These are phyloP conservation scores for Malus hybrid DNA, from an alignment of 331 rosid genomes.

Conservation along the genomic window DNA sequence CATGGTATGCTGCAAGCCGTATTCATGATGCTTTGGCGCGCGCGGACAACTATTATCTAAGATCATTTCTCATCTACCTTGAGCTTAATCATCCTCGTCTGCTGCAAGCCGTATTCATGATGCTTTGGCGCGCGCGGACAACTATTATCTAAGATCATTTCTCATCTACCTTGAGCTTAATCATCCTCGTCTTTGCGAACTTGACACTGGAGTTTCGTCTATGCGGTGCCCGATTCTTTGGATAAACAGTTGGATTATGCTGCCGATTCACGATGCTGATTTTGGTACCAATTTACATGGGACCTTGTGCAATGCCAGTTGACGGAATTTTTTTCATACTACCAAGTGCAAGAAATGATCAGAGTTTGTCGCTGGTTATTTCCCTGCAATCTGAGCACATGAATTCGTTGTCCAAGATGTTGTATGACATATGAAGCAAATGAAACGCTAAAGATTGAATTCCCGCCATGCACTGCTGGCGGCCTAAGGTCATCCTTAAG, in stretches of 20 bases:
- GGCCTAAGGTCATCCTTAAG: no score
- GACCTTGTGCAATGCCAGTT: background rate
- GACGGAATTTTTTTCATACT: constrained; percentile 55
- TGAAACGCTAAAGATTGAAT: no score
- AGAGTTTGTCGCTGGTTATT: constrained; percentile 48
- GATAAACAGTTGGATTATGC: constrained; percentile 8
- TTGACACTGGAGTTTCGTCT: background rate
- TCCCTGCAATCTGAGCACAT: constrained; percentile 55
- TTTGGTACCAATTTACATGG: background rate
- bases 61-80: background rate
- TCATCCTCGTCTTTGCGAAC: background rate
- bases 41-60: background rate
- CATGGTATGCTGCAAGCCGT: background rate
- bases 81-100: background rate
- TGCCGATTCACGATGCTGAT: constrained; percentile 11
- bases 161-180: background rate
- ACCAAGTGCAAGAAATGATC: constrained; percentile 52
- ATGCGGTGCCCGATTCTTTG: background rate
- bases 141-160: background rate
- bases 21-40: background rate
- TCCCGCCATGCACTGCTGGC: no score
- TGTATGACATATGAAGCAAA: constrained; percentile 28
- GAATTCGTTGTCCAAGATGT: constrained; percentile 50
- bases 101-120: background rate
- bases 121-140: background rate